Percentiles rank a stretch among this genome's conserved stretches.
These are phyloP conservation scores for Forsythia viridissima DNA, from an alignment of 257 asterid species.

Conservation along the genomic window DNA sequence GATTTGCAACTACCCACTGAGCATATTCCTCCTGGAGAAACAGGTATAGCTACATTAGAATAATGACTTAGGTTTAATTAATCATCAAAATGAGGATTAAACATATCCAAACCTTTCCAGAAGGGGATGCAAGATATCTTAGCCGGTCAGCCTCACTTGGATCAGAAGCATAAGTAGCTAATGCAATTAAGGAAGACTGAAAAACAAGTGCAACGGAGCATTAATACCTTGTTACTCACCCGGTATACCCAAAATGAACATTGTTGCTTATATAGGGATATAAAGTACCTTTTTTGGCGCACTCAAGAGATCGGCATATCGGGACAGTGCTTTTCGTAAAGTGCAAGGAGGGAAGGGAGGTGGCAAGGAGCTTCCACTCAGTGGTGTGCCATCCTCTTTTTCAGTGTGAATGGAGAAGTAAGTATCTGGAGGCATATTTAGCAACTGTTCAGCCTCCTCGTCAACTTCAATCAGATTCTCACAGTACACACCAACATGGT, in stretches of 20 bases:
- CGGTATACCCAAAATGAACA: not conserved
- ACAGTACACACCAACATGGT: constrained; percentile 95
- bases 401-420: constrained; percentile 81
- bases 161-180: constrained; percentile 84
- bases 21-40: constrained; percentile 85
- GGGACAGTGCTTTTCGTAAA: constrained; percentile 78
- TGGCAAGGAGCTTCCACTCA: constrained; percentile 62
- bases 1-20: constrained; percentile 70
- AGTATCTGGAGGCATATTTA: constrained; percentile 72
- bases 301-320: constrained; percentile 83
- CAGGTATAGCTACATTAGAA: constrained; percentile 21
- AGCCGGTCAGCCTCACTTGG: constrained; percentile 82
- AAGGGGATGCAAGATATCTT: constrained; percentile 85
- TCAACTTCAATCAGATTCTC: constrained; percentile 82
- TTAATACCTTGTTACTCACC: constrained; percentile 10
- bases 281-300: constrained; percentile 81
- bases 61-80: not conserved
- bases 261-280: not conserved
- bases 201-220: constrained; percentile 20
- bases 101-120: constrained; percentile 78
- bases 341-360: constrained; percentile 96
- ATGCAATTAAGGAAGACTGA: constrained; percentile 77
- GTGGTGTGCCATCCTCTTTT: constrained; percentile 81
- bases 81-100: constrained; percentile 5
- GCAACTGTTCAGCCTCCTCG: constrained; percentile 84